phyloP scores from a whole-genome alignment of 768 basidiomycete genomes.

The Coprinopsis cinerea region DNA sequence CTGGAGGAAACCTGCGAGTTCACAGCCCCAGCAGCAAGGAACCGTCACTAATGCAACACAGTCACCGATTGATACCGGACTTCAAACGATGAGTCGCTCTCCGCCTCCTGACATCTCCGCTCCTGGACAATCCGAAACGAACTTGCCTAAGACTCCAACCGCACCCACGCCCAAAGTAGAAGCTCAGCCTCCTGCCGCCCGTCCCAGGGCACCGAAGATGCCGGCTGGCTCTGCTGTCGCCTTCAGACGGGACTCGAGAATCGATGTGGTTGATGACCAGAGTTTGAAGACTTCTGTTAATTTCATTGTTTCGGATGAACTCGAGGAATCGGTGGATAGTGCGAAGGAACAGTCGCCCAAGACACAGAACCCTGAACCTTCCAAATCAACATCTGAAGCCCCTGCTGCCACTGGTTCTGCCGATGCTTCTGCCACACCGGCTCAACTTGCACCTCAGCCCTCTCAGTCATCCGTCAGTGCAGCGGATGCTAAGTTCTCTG shows the following conservation, averaged over 20 bases:
- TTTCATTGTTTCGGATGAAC: constrained; percentile 76
- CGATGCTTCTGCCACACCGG: constrained; percentile 1
- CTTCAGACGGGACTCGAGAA: constrained; percentile 62
- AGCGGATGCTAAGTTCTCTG: constrained; percentile 18
- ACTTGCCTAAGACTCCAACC: constrained; percentile 19
- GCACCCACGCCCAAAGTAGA: constrained; percentile 28
- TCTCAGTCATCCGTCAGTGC: neutral
- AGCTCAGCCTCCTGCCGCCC: constrained; percentile 25
- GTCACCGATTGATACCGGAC: constrained; percentile 17
- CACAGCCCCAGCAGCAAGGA: constrained; percentile 18
- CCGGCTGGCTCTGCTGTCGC: constrained; percentile 67
- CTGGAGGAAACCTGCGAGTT: constrained; percentile 37
- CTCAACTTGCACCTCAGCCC: neutral
- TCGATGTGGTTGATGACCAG: constrained; percentile 38
- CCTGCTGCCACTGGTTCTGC: neutral
- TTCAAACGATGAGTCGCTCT: constrained; percentile 60
- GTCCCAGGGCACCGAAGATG: constrained; percentile 58
- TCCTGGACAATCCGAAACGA: constrained; percentile 9
- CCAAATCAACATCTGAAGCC: neutral
- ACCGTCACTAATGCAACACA: constrained; percentile 13
- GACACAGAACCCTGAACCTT: neutral
- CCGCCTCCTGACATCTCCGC: constrained; percentile 50
- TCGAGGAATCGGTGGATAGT: constrained; percentile 40
- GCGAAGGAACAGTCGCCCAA: neutral
- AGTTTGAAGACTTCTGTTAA: constrained; percentile 50